These are phyloP conservation scores for Iris macrosiphon DNA, from an alignment of 106 monocot species.

Conservation along the genomic window DNA sequence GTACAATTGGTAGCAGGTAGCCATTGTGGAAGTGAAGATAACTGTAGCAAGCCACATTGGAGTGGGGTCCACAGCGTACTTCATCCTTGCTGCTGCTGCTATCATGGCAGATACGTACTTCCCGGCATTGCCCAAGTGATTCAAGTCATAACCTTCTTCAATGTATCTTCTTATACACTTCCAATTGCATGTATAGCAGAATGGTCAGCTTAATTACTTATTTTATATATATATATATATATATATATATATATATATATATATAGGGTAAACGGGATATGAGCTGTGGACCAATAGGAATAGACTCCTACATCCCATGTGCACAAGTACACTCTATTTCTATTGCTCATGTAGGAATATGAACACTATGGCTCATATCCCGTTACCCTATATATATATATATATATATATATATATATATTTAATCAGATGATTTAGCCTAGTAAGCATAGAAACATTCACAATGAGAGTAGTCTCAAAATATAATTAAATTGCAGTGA, in stretches of 20 bases:
- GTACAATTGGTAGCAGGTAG: conserved; percentile 84
- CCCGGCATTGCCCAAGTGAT: conserved; percentile 85
- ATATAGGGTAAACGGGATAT: not conserved
- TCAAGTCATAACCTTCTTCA: conserved; percentile 80
- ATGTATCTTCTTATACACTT: conserved; percentile 82
- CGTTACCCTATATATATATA: too few species aligned
- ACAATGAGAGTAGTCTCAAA: too few species aligned
- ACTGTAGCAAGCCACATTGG: conserved; percentile 46
- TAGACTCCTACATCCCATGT: too few species aligned
- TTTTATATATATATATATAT: not conserved
- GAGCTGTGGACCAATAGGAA: not conserved
- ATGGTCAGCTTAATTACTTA: not conserved
- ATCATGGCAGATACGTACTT: conserved; percentile 95
- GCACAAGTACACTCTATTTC: too few species aligned
- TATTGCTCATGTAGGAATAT: too few species aligned
- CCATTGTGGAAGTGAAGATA: conserved; percentile 44
- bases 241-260: not conserved
- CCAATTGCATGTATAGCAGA: conserved; percentile 1
- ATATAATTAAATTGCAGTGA: too few species aligned
- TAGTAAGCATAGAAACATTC: too few species aligned
- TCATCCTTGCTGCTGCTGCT: conserved; percentile 64
- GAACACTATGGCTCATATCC: too few species aligned
- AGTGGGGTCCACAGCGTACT: conserved; percentile 62
- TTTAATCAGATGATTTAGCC: too few species aligned
- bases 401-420: too few species aligned